phyloP scores from a whole-genome alignment of 2,329 filamentous ascomycete genomes.

The Colletotrichum ledebouriae region DNA sequence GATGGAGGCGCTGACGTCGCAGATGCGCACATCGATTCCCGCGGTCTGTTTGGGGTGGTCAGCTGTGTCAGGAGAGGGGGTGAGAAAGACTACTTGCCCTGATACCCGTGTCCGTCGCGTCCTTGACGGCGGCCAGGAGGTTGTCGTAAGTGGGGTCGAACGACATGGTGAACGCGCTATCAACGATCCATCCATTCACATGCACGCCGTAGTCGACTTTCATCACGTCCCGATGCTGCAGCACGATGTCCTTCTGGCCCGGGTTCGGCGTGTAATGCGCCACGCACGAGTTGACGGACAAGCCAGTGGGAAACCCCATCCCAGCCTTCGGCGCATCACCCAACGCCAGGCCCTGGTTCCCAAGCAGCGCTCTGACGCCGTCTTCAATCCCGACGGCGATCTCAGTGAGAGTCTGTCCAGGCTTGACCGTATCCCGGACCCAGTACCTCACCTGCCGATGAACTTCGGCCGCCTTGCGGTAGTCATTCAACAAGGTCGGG shows the following conservation, averaged over 20 bases:
- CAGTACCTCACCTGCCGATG: slow-evolving; percentile 89
- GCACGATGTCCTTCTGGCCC: slow-evolving; percentile 79
- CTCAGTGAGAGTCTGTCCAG: slow-evolving; percentile 83
- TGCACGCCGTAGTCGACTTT: slow-evolving; percentile 89
- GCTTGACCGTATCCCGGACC: slow-evolving; percentile 84
- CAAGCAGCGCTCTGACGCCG: slow-evolving; percentile 80
- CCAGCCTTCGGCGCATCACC: slow-evolving; percentile 84
- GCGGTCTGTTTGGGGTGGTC: slow-evolving; percentile 56
- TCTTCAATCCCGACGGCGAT: slow-evolving; percentile 92
- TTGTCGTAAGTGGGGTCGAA: slow-evolving; percentile 83
- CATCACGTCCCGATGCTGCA: slow-evolving; percentile 81
- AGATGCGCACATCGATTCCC: slow-evolving; percentile 90
- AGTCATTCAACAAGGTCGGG: slow-evolving; percentile 80
- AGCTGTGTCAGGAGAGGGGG: rapidly evolving
- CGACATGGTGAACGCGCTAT: slow-evolving; percentile 84
- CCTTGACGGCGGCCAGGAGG: slow-evolving; percentile 79
- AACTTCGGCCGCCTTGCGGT: slow-evolving; percentile 88
- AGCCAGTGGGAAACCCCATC: slow-evolving; percentile 88
- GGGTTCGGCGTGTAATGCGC: slow-evolving; percentile 91
- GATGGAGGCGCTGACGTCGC: slow-evolving; percentile 85
- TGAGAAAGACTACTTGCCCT: slow-evolving; percentile 54
- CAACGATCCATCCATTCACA: slow-evolving; percentile 83
- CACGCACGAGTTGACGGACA: slow-evolving; percentile 87
- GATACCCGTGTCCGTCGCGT: slow-evolving; percentile 87
- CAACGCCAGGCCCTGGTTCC: slow-evolving; percentile 81